Conservation (phyloP, 1,284 basidiomycete species). For the Puccinia coronata region DNA sequence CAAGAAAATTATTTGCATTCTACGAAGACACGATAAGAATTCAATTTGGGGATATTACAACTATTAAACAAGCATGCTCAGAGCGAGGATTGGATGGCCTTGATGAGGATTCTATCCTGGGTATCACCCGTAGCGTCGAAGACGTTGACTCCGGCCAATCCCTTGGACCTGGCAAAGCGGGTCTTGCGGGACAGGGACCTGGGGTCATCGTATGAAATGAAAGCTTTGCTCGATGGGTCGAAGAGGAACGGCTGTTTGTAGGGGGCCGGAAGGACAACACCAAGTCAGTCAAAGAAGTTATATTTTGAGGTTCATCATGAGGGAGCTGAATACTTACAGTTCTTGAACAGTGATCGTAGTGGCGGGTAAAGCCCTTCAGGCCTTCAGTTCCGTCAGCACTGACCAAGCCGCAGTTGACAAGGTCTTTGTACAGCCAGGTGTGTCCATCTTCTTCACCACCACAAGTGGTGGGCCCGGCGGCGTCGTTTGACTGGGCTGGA, state of each 20-base stretch:
- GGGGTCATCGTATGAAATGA: conserved; percentile 48
- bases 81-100: conserved; percentile 37
- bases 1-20: neutral
- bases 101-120: conserved; percentile 31
- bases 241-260: conserved; percentile 49
- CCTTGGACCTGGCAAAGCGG: conserved; percentile 12
- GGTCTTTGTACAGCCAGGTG: conserved; percentile 38
- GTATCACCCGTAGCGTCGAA: conserved; percentile 49
- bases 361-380: conserved; percentile 36
- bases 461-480: conserved; percentile 13
- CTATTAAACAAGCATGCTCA: neutral
- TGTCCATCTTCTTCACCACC: conserved; percentile 18
- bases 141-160: conserved; percentile 45
- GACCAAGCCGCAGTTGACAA: conserved; percentile 29
- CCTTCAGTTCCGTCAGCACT: conserved; percentile 20
- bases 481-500: neutral
- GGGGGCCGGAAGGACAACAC: neutral
- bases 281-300: neutral
- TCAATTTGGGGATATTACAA: neutral
- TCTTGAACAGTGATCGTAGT: conserved; percentile 45
- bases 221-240: conserved; percentile 21
- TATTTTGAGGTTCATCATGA: neutral
- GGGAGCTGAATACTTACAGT: conserved; percentile 15
- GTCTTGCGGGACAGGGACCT: conserved; percentile 41
- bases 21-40: neutral